A percentile compares a stretch with the other conserved stretches of the same genome.
Conservation (phyloP, 2,329 filamentous ascomycete genomes). For the Emydomyces testavorans region DNA sequence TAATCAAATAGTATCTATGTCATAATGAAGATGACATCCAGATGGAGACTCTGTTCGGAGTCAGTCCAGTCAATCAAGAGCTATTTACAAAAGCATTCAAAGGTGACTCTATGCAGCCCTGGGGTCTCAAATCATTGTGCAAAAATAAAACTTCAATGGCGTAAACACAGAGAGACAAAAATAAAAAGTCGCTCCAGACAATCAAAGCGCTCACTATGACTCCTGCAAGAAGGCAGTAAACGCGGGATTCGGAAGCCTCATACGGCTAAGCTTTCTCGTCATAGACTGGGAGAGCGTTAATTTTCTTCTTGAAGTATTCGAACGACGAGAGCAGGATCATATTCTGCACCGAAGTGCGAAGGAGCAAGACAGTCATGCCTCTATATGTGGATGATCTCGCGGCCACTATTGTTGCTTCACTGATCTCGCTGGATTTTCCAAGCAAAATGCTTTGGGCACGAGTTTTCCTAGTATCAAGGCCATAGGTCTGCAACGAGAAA, state of each 20-base stretch:
- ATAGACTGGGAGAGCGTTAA: conserved; percentile 27
- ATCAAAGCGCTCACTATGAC: neutral
- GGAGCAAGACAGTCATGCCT: conserved; percentile 38
- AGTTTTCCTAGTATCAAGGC: conserved; percentile 40
- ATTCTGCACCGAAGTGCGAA: conserved; percentile 38
- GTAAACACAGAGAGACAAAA: neutral
- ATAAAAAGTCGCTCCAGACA: neutral
- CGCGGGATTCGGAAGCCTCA: neutral
- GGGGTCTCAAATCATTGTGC: neutral
- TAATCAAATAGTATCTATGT: too few species aligned
- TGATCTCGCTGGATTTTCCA: conserved; percentile 33
- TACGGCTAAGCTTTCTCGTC: conserved; percentile 1
- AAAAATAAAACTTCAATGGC: too few species aligned
- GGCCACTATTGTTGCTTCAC: conserved; percentile 31
- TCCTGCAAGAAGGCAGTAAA: neutral
- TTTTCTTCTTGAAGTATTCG: conserved; percentile 36
- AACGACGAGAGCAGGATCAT: conserved; percentile 40
- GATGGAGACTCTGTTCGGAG: too few species aligned
- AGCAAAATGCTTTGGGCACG: conserved; percentile 38
- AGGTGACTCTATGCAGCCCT: neutral
- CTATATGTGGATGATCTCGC: conserved; percentile 38
- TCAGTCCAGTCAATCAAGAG: neutral
- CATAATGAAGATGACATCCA: neutral
- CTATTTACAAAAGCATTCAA: neutral
- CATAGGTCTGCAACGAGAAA: conserved; percentile 32